Evolutionary conservation across 495 filamentous ascomycete genomes (phyloP), one percentile per base, ranked within the genome.

Genomic region (Neurospora sp.): DNA sequence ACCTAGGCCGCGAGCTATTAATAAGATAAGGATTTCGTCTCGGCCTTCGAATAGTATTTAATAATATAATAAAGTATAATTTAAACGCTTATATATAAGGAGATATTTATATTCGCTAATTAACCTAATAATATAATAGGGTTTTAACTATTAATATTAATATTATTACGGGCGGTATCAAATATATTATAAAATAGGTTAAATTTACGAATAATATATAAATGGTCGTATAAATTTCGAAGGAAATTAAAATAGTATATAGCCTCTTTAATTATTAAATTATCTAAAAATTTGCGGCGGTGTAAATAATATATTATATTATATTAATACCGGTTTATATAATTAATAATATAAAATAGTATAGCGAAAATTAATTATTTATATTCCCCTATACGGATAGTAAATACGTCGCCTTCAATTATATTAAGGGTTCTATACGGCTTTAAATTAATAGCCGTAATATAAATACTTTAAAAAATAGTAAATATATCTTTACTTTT

Each of bases 141-240:
- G 39, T 40, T 40, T 11, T 14, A 40, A 31, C 2, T 31, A 3
- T 31, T 31, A 31, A 31, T 31, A 3, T 31, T 31, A 31, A 2
- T 31, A 31, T 18, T 5, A 4, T 42, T 42, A 42, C 0, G 0
- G 1, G 16, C 16, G 16, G 5, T 18, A 18, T 42, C 1, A 3
- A 42, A 42, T 42, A 42, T 42, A 42, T 18, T 42, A 7, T 42
- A 42, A 16, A 42, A 1, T 0, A 0, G 14, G 14, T 42, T 42
- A 6, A 42, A 42, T 42, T 0, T 16, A 6, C 0, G 0, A 16
- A 0, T 42, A 42, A 42, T 42, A 7, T 42, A 1, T 16, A 5
- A 0, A 0, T 4, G 5, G 14, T 42, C 0, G 1, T 42, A 42
- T 16, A 42, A 0, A 5, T 42, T 6, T 1, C 5, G 5, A 0